Percentiles rank a stretch among this genome's conserved stretches.
Conservation (phyloP, 768 basidiomycete species). For the Agrocybe praecox region DNA sequence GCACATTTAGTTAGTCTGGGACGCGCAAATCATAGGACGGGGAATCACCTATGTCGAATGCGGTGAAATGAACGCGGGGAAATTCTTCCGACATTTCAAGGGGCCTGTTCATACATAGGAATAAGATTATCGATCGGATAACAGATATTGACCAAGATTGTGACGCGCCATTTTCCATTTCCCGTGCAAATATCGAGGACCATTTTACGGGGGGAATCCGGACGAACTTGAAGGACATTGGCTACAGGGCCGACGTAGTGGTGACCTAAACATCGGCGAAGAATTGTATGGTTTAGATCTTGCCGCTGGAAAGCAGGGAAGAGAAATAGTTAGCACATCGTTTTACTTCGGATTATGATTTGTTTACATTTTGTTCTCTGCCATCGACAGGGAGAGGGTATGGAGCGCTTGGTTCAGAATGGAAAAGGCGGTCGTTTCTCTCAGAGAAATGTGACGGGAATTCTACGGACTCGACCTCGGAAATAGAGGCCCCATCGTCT, state of each 20-base stretch:
- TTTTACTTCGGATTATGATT: neutral
- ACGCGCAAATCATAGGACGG: neutral
- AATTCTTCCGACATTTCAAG: slow-evolving; percentile 74
- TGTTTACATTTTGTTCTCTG: slow-evolving; percentile 62
- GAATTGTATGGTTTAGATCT: slow-evolving; percentile 48
- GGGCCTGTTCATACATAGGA: slow-evolving; percentile 48
- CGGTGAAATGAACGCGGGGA: slow-evolving; percentile 65
- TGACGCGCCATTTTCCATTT: slow-evolving; percentile 67
- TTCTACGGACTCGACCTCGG: slow-evolving; percentile 38
- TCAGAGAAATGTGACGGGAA: slow-evolving; percentile 65
- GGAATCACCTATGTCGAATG: slow-evolving; percentile 71
- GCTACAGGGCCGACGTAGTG: slow-evolving; percentile 64
- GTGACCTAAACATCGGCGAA: slow-evolving; percentile 53
- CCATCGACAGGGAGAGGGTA: slow-evolving; percentile 78
- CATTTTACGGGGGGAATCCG: slow-evolving; percentile 40
- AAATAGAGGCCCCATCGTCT: slow-evolving; percentile 20
- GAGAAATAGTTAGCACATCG: neutral
- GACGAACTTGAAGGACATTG: slow-evolving; percentile 51
- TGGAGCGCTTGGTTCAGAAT: slow-evolving; percentile 58
- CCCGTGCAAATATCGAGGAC: slow-evolving; percentile 81
- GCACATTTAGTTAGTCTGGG: neutral
- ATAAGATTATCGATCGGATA: slow-evolving; percentile 19
- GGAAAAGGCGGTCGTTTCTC: slow-evolving; percentile 63
- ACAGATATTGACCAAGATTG: slow-evolving; percentile 11
- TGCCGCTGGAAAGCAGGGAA: slow-evolving; percentile 44